These are phyloP conservation scores for Linanthus parryae DNA, from an alignment of 148 eudicot species.

Conservation along the genomic window DNA sequence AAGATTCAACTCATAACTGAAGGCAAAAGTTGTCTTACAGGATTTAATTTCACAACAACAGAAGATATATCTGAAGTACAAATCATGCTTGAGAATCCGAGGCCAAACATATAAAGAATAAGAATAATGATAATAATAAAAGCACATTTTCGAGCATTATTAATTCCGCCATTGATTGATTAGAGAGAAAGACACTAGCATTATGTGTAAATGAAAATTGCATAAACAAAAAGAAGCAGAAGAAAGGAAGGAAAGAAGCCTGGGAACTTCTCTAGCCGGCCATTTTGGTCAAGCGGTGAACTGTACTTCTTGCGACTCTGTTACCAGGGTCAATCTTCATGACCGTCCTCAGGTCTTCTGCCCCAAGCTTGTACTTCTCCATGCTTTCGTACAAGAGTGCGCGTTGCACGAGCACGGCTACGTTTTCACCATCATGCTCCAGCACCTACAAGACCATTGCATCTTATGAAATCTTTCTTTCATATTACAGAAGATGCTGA, in stretches of 20 bases:
- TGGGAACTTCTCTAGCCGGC: slow-evolving; percentile 35
- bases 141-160: slow-evolving; percentile 2
- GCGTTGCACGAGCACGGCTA: slow-evolving; percentile 78
- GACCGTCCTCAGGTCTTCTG: slow-evolving; percentile 88
- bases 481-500: no score
- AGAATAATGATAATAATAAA: no score
- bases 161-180: not conserved
- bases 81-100: slow-evolving; percentile 14
- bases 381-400: slow-evolving; percentile 94
- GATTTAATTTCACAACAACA: no score
- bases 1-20: no score
- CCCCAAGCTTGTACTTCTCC: slow-evolving; percentile 96
- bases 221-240: slow-evolving; percentile 1
- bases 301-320: slow-evolving; percentile 89
- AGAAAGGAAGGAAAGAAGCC: not conserved
- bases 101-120: not conserved
- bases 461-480: slow-evolving; percentile 1
- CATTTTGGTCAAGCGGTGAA: slow-evolving; percentile 88
- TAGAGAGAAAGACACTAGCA: slow-evolving; percentile 7
- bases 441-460: slow-evolving; percentile 45
- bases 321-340: slow-evolving; percentile 91
- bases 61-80: no score
- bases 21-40: no score
- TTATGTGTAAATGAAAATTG: slow-evolving; percentile 19
- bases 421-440: slow-evolving; percentile 50